phyloP scores from a whole-genome alignment of 192 early-diverging fungal species.

The Umbelopsis isabellina region DNA sequence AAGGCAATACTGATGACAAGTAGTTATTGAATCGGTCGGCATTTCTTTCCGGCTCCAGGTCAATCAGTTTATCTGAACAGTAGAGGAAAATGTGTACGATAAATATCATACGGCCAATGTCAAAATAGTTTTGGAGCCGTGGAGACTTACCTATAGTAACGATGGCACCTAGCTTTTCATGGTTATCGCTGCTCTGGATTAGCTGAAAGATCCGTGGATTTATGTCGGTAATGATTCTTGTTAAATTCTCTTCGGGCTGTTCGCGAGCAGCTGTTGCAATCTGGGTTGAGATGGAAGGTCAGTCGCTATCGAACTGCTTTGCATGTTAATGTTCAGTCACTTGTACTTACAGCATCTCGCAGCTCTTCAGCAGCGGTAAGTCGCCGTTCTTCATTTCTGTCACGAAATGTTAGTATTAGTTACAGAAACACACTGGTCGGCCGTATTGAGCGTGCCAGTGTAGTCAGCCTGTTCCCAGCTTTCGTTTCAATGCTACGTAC shows the following conservation, averaged over 20 bases:
- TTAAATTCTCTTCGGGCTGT: conserved; percentile 70
- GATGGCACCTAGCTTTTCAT: conserved; percentile 82
- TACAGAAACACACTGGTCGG: too few species aligned
- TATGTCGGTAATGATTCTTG: conserved; percentile 78
- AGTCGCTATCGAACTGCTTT: background rate
- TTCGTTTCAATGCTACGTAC: conserved; percentile 30
- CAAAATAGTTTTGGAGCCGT: background rate
- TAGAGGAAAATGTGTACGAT: background rate
- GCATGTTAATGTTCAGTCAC: background rate
- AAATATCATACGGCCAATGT: background rate
- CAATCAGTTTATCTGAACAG: conserved; percentile 74
- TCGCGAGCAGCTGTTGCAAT: conserved; percentile 51
- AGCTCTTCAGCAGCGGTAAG: conserved; percentile 61
- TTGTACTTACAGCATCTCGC: conserved; percentile 60
- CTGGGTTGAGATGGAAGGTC: conserved; percentile 3
- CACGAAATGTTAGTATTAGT: background rate
- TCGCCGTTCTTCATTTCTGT: conserved; percentile 66
- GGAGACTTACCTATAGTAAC: conserved; percentile 70
- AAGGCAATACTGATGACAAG: conserved; percentile 74
- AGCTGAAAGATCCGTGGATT: conserved; percentile 82
- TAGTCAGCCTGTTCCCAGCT: too few species aligned
- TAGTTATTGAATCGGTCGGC: conserved; percentile 84
- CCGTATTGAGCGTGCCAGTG: too few species aligned
- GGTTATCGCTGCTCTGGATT: conserved; percentile 71
- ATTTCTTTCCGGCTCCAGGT: conserved; percentile 82